Evolutionary conservation across 1,139 yeast genomes (phyloP), one percentile per base, ranked within the genome.

Genomic region (Torulaspora globosa): DNA sequence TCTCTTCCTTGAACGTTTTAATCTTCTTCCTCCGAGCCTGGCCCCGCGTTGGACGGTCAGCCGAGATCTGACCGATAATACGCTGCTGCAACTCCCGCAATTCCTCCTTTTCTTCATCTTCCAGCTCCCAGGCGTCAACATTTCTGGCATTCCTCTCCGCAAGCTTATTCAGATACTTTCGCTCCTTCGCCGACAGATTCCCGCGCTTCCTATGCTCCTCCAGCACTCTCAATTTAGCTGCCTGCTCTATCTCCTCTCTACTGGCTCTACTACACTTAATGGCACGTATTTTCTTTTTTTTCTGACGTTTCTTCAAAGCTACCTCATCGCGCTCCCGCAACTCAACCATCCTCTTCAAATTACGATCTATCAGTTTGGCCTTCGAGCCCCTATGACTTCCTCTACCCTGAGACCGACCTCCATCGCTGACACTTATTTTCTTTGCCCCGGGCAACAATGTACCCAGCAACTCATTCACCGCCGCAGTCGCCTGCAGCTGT

Each of bases 141-240:
- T 70, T 70, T 23, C 67, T 65, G 12, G 79, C 70, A 56, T 82
- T 82, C 54, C 68, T 72, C 44, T 69, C 72, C 1, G 79, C 69
- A 16, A 80, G 66, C 53, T 71, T 73, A 44, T 73, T 69, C 51
- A 82, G 62, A 56, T 76, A 76, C 50, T 70, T 71, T 47, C 65
- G 56, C 59, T 80, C 84, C 43, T 71, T 75, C 10, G 62, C 65
- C 1, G 76, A 66, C 46, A 74, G 66, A 1, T 60, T 66, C 9
- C 67, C 67, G 1, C 64, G 56, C 26, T 66, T 61, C 30, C 70
- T 66, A 52, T 74, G 82, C 34, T 65, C 62, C 51, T 74, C 70
- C 48, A 80, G 69, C 40, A 79, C 67, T 43, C 74, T 70, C 49
- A 80, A 69, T 53, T 76, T 78, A 14, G 84, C 82, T 44, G 71